Percentiles rank a stretch among this genome's conserved stretches.
Conservation (phyloP, 2,329 filamentous ascomycete genomes). For the Cladophialophora bantiana region DNA sequence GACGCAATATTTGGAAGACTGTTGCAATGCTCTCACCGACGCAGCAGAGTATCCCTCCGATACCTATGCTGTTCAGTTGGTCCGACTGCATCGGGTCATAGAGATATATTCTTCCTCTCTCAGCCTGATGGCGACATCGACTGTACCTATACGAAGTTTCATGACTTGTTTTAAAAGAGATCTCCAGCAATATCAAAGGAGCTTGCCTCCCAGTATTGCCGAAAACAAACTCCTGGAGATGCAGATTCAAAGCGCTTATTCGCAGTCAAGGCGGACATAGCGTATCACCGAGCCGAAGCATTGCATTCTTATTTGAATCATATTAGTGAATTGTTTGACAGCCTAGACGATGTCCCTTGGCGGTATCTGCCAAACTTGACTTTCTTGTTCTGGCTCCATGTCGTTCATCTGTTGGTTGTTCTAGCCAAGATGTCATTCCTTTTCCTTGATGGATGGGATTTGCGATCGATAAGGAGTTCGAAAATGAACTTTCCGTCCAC, state of each 20-base stretch:
- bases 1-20: conserved; percentile 61
- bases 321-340: conserved; percentile 58
- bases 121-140: conserved; percentile 26
- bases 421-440: conserved; percentile 43
- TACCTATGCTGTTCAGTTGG: conserved; percentile 54
- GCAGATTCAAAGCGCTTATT: conserved; percentile 34
- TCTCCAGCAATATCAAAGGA: conserved; percentile 44
- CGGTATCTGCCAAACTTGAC: conserved; percentile 56
- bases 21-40: conserved; percentile 55
- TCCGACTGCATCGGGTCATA: conserved; percentile 60
- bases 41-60: conserved; percentile 58
- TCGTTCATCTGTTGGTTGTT: conserved; percentile 53
- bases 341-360: conserved; percentile 55
- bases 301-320: conserved; percentile 58
- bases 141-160: conserved; percentile 40
- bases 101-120: conserved; percentile 46
- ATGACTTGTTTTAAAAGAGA: conserved; percentile 56
- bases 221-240: conserved; percentile 17
- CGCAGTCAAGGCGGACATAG: conserved; percentile 49
- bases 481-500: conserved; percentile 38
- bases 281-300: conserved; percentile 46
- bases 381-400: conserved; percentile 54
- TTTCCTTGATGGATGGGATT: conserved; percentile 42
- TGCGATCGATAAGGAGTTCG: conserved; percentile 37
- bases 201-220: conserved; percentile 15